Percentiles rank a stretch among this genome's conserved stretches.
Evolutionary conservation across 1,284 basidiomycete species (phyloP).

Genomic region (Singerocomus inundabilis): DNA sequence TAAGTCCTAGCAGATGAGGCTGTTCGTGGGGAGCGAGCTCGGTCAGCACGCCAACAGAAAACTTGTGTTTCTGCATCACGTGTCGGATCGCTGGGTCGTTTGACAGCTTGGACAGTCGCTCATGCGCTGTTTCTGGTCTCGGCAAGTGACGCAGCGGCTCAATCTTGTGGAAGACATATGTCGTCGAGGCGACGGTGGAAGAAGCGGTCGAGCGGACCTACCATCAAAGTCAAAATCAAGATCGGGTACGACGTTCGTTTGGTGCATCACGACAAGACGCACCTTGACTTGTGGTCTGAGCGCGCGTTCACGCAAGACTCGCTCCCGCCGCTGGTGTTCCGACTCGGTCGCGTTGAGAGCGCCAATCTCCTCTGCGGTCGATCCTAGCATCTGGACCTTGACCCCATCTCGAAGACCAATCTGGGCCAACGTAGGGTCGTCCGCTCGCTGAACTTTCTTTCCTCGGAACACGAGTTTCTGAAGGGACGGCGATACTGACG

Average conservation of each 20-base stretch:
- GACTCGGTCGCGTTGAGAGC: constrained; percentile 54
- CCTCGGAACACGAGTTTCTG: constrained; percentile 76
- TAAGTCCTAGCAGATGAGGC: constrained; percentile 68
- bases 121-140: constrained; percentile 52
- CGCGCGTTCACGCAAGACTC: constrained; percentile 57
- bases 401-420: constrained; percentile 59
- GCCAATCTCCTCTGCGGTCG: constrained; percentile 55
- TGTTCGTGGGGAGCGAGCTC: constrained; percentile 76
- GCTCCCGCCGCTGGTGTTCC: constrained; percentile 53
- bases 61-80: constrained; percentile 66
- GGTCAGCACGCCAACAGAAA: constrained; percentile 64
- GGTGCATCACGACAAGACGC: constrained; percentile 11
- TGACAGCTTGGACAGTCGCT: constrained; percentile 54
- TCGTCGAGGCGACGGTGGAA: constrained; percentile 35
- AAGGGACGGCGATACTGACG: constrained; percentile 55
- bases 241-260: not conserved
- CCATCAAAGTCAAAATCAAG: no score
- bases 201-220: constrained; percentile 57
- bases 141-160: constrained; percentile 64
- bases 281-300: constrained; percentile 61
- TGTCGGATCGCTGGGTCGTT: constrained; percentile 68
- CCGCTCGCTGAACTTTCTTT: constrained; percentile 45
- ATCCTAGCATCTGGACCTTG: constrained; percentile 68
- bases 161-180: constrained; percentile 62
- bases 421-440: constrained; percentile 43